These are phyloP conservation scores for Solanum corneliomulleri DNA, from an alignment of 257 asterid genomes.

Conservation along the genomic window DNA sequence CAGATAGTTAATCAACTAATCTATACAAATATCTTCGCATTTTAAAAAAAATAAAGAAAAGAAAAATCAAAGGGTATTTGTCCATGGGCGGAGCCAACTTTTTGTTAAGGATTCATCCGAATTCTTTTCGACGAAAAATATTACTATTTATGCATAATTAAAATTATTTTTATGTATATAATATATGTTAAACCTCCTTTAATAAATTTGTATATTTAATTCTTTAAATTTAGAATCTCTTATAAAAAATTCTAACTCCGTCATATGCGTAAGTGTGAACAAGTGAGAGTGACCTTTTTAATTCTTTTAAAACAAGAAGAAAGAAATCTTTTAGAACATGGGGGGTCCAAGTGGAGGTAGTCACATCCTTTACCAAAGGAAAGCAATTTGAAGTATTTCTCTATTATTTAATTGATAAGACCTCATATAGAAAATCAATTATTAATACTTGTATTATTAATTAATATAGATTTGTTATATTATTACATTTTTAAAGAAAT, in stretches of 20 bases:
- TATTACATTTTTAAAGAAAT: neutral
- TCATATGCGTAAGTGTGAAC: neutral
- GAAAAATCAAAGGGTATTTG: conserved; percentile 12
- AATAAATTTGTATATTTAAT: too few species aligned
- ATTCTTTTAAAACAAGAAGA: neutral
- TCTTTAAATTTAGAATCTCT: accelerated
- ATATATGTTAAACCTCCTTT: accelerated
- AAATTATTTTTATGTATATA: too few species aligned
- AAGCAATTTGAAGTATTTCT: neutral
- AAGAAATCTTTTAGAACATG: neutral
- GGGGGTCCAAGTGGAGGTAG: conserved; percentile 5
- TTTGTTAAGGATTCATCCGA: too few species aligned
- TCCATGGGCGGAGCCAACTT: too few species aligned
- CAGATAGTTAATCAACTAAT: neutral
- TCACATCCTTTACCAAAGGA: neutral
- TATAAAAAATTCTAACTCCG: too few species aligned
- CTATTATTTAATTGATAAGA: neutral
- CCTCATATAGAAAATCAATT: neutral
- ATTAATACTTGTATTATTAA: neutral
- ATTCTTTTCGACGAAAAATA: accelerated
- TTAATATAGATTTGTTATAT: neutral
- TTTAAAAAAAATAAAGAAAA: too few species aligned
- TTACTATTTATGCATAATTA: too few species aligned
- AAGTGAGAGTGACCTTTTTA: neutral
- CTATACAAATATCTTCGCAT: neutral